Evolutionary conservation across 2,329 filamentous ascomycete genomes (phyloP).

Genomic region (Fusarium armeniacum): DNA sequence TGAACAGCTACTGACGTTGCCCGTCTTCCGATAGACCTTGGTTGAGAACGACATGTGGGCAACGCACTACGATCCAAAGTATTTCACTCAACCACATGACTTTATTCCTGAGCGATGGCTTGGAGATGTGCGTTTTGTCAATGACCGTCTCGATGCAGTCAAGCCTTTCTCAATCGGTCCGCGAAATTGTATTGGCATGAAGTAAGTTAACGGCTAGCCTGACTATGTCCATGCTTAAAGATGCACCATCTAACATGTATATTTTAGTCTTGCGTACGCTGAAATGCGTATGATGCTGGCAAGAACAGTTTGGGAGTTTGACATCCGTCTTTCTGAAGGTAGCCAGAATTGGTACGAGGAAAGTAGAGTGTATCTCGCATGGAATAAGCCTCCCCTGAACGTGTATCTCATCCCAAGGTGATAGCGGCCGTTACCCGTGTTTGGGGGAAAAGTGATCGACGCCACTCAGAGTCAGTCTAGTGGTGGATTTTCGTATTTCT

Average conservation of each 20-base stretch:
- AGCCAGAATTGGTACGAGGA: not conserved
- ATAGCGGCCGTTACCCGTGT: not conserved
- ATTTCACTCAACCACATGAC: not conserved
- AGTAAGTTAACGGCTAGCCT: not conserved
- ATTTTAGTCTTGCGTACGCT: constrained; percentile 8
- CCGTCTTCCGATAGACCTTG: not conserved
- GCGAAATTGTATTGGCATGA: constrained; percentile 8
- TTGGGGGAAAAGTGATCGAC: not conserved
- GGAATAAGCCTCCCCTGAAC: constrained; percentile 4
- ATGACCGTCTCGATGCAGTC: not conserved
- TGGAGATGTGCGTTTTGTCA: not conserved
- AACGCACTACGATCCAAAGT: not conserved
- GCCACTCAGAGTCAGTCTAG: not conserved
- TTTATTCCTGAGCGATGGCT: not conserved
- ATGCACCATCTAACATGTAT: not conserved
- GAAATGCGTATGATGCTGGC: constrained; percentile 24
- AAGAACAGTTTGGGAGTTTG: constrained; percentile 15
- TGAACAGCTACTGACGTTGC: accelerated
- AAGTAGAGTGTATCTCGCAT: constrained; percentile 1
- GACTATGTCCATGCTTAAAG: not conserved
- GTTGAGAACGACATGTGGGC: constrained; percentile 7
- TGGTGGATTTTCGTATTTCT: not conserved
- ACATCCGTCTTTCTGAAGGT: not conserved
- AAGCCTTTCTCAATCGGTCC: constrained; percentile 1
- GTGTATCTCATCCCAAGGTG: not conserved